phyloP scores from a whole-genome alignment of 257 asterid genomes.

The Solanum virginianum region DNA sequence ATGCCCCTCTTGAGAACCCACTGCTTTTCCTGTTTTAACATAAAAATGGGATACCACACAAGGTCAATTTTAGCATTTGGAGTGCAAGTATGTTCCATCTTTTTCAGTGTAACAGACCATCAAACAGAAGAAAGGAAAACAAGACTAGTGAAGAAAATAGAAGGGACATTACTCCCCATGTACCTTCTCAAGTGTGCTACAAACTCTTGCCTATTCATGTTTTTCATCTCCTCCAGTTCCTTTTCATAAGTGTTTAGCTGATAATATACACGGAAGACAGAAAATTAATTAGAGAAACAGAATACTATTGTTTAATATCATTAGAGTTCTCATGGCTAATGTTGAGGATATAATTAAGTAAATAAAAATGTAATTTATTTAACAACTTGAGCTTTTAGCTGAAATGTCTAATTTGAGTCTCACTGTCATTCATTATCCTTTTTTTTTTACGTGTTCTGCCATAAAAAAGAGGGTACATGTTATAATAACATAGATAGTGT shows the following conservation, averaged over 20 bases:
- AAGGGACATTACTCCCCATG: background rate
- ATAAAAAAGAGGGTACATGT: background rate
- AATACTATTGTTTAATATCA: background rate
- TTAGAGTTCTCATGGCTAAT: background rate
- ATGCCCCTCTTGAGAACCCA: conserved; percentile 91
- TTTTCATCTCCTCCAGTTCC: conserved; percentile 72
- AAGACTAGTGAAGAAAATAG: background rate
- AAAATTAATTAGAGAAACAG: background rate
- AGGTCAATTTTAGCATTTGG: background rate
- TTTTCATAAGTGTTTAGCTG: conserved; percentile 55
- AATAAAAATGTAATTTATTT: background rate
- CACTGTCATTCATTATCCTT: too few species aligned
- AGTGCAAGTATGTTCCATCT: background rate
- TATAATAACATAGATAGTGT: background rate
- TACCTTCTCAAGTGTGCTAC: conserved; percentile 91
- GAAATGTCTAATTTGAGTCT: background rate
- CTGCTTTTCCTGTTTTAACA: conserved; percentile 57
- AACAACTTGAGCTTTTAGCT: background rate
- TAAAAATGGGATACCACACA: background rate
- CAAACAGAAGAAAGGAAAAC: background rate
- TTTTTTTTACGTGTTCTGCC: background rate
- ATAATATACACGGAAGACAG: background rate
- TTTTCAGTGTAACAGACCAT: background rate
- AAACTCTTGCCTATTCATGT: conserved; percentile 76
- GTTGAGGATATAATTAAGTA: background rate